Conservation (phyloP, 2,329 filamentous ascomycete genomes). For the Pseudocercospora eumusae region DNA sequence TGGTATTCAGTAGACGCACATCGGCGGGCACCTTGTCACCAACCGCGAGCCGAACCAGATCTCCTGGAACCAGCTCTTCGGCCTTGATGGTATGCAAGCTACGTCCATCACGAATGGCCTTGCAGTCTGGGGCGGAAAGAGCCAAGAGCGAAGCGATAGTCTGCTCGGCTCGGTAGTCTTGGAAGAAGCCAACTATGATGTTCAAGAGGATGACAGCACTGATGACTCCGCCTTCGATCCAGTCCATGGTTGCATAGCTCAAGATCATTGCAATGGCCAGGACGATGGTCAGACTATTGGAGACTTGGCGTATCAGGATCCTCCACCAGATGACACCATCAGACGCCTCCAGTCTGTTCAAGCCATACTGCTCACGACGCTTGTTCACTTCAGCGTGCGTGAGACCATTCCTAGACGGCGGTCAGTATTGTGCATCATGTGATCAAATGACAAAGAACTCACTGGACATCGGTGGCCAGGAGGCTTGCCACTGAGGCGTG, state of each 20-base stretch:
- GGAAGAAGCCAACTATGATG: conserved; percentile 53
- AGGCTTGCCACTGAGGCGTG: conserved; percentile 23
- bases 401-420: conserved; percentile 28
- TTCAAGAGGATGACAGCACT: conserved; percentile 49
- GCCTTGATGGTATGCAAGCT: conserved; percentile 55
- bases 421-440: conserved; percentile 11
- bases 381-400: conserved; percentile 25
- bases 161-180: conserved; percentile 62
- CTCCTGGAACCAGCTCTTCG: conserved; percentile 64
- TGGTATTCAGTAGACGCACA: conserved; percentile 59
- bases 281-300: conserved; percentile 44
- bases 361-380: conserved; percentile 34
- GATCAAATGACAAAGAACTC: conserved; percentile 9
- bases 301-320: conserved; percentile 42
- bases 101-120: conserved; percentile 57
- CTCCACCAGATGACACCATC: conserved; percentile 36
- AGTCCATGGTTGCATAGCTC: conserved; percentile 54
- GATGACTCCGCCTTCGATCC: conserved; percentile 52
- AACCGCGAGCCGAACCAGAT: conserved; percentile 62
- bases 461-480: conserved; percentile 28
- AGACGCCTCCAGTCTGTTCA: conserved; percentile 36
- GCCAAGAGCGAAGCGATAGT: conserved; percentile 60
- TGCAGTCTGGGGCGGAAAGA: conserved; percentile 58
- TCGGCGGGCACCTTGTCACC: conserved; percentile 73
- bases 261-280: conserved; percentile 61